phyloP scores from a whole-genome alignment of 2,329 filamentous ascomycete genomes.

The Didymosphaeria variabile region DNA sequence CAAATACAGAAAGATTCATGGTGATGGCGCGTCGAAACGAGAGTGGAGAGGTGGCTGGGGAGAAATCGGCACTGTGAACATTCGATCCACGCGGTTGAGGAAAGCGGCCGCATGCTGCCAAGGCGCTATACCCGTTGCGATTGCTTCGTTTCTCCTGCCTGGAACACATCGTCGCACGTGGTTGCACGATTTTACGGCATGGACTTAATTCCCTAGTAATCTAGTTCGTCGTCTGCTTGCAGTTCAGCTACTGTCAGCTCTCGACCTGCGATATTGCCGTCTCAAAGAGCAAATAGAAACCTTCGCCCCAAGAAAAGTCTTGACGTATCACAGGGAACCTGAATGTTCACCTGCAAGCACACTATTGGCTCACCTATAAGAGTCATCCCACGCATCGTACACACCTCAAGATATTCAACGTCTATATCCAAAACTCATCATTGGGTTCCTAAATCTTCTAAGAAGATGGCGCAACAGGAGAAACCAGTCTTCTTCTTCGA shows the following conservation, averaged over 20 bases:
- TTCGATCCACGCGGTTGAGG: conserved; percentile 8
- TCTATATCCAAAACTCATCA: neutral
- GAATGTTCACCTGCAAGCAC: neutral
- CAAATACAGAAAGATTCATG: conserved; percentile 38
- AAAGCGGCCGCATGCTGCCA: conserved; percentile 12
- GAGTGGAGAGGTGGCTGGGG: conserved; percentile 35
- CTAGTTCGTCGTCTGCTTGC: neutral
- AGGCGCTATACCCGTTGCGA: conserved; percentile 17
- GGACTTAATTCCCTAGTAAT: neutral
- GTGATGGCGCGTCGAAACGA: conserved; percentile 32
- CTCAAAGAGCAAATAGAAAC: neutral
- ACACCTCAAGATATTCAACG: neutral
- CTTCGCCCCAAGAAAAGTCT: neutral
- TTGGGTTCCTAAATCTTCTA: neutral
- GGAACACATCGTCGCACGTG: neutral
- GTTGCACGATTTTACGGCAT: neutral
- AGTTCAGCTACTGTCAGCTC: neutral
- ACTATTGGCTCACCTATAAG: neutral
- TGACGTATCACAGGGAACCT: neutral
- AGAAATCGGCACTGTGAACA: conserved; percentile 20
- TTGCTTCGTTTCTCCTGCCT: neutral
- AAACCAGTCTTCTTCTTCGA: conserved; percentile 79
- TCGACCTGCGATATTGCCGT: neutral
- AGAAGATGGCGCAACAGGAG: conserved; percentile 36
- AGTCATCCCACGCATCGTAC: neutral